Evolutionary conservation across 306 rosid species (phyloP).

Genomic region (Hippophae rhamnoides): DNA sequence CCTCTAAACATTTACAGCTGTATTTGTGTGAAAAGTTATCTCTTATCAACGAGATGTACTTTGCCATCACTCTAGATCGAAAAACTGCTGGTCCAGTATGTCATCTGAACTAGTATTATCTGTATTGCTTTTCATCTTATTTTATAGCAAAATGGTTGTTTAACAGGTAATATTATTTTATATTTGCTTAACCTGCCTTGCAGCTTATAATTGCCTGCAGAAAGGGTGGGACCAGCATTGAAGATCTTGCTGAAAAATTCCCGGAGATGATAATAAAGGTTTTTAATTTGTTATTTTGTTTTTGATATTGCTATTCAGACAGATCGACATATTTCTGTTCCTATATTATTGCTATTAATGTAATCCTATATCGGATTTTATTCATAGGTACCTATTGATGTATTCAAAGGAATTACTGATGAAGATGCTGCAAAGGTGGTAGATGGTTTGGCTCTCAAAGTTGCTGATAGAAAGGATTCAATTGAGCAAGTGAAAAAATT

Average conservation of each 20-base stretch:
- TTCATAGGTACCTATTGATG: constrained; percentile 82
- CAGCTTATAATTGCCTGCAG: constrained; percentile 93
- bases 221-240: constrained; percentile 98
- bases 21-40: constrained; percentile 79
- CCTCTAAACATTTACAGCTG: constrained; percentile 44
- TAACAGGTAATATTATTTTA: no score
- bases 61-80: constrained; percentile 93
- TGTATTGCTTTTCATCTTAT: constrained; percentile 2
- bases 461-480: constrained; percentile 57
- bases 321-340: constrained; percentile 8
- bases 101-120: constrained; percentile 17
- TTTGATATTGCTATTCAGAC: constrained; percentile 6
- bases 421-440: constrained; percentile 94
- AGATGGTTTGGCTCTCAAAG: constrained; percentile 89
- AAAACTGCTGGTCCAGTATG: constrained; percentile 90
- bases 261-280: constrained; percentile 94
- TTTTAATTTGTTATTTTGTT: constrained; percentile 18
- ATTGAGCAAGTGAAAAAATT: constrained; percentile 98
- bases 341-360: constrained; percentile 15
- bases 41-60: constrained; percentile 96
- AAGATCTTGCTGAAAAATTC: constrained; percentile 96
- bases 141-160: no score
- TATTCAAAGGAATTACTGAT: constrained; percentile 83
- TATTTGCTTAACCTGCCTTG: constrained; percentile 7
- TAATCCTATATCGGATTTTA: constrained; percentile 13